Evolutionary conservation across 2,329 filamentous ascomycete genomes (phyloP).

Genomic region (Aspergillus piperis): DNA sequence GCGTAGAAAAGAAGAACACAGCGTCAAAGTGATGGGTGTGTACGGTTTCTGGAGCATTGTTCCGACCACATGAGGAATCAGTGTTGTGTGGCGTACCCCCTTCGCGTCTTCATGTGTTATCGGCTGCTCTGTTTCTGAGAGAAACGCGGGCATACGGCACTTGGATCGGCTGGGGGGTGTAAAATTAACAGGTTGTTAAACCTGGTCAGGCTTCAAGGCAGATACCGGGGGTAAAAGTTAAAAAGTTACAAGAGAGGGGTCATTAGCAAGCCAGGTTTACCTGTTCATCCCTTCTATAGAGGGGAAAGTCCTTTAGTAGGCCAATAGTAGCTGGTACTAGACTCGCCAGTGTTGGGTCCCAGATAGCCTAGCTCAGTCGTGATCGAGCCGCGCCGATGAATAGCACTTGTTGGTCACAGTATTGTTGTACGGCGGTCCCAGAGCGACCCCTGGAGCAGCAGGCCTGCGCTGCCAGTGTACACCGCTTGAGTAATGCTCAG

Average conservation of each 20-base stretch:
- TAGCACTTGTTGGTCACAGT: background rate
- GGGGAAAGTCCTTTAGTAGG: background rate
- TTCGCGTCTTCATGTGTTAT: slow-evolving; percentile 1
- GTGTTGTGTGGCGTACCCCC: background rate
- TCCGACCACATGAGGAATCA: background rate
- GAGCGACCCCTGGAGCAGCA: background rate
- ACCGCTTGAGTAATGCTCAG: slow-evolving; percentile 9
- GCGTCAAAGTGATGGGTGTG: background rate
- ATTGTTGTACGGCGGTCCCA: background rate
- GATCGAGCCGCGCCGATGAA: background rate
- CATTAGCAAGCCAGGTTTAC: background rate
- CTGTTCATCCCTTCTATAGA: background rate
- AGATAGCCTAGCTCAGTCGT: background rate
- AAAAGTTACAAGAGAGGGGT: slow-evolving; percentile 1
- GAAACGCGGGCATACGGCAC: slow-evolving; percentile 4
- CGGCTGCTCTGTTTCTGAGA: background rate
- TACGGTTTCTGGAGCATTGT: background rate
- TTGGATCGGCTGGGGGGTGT: background rate
- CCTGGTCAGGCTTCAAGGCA: background rate
- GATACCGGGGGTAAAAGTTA: slow-evolving; percentile 1
- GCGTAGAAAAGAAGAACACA: background rate
- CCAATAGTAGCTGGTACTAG: slow-evolving; percentile 7
- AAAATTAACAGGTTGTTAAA: background rate
- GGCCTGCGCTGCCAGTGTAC: background rate
- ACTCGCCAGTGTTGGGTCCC: slow-evolving; percentile 12